Percentiles rank a stretch among this genome's conserved stretches.
Evolutionary conservation across 169 alveolate species (phyloP).

Genomic region (Toxoplasma gondii): DNA sequence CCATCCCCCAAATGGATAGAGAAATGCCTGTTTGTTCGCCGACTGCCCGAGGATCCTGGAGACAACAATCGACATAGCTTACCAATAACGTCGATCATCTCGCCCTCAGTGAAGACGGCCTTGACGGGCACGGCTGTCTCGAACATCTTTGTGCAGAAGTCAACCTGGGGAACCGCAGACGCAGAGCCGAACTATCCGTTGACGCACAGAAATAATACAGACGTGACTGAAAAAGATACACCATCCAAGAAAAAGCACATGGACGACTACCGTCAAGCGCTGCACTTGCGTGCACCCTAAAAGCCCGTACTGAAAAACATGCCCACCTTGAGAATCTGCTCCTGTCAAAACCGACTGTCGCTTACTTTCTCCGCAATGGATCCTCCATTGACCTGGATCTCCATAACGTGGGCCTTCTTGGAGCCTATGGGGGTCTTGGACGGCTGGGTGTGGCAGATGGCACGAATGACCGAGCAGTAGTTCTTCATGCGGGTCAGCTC

Average conservation of each 20-base stretch:
- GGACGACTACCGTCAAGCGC: too few relatives aligned
- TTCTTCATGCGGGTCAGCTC: conserved; percentile 94
- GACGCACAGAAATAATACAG: too few relatives aligned
- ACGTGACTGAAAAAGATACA: too few relatives aligned
- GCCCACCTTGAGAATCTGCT: too few relatives aligned
- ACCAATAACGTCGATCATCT: conserved; percentile 97
- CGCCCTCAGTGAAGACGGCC: conserved; percentile 96
- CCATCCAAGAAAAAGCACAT: too few relatives aligned
- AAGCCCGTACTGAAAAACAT: too few relatives aligned
- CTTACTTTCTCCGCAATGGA: conserved; percentile 92
- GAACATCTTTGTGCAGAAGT: conserved; percentile 93
- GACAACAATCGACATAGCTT: neutral
- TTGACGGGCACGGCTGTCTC: conserved; percentile 97
- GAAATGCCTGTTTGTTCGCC: too few relatives aligned
- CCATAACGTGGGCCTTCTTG: conserved; percentile 99
- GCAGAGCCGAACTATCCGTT: too few relatives aligned
- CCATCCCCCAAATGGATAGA: too few relatives aligned
- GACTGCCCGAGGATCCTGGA: too few relatives aligned
- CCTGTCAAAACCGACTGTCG: too few relatives aligned
- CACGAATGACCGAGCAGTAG: conserved; percentile 98
- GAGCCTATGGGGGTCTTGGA: conserved; percentile 93
- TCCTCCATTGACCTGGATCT: conserved; percentile 99
- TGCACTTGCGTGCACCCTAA: too few relatives aligned
- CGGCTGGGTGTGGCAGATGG: conserved; percentile 99
- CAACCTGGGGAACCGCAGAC: conserved; percentile 80